Evolutionary conservation across 768 basidiomycete genomes (phyloP).

Genomic region (Suillus clintonianus): DNA sequence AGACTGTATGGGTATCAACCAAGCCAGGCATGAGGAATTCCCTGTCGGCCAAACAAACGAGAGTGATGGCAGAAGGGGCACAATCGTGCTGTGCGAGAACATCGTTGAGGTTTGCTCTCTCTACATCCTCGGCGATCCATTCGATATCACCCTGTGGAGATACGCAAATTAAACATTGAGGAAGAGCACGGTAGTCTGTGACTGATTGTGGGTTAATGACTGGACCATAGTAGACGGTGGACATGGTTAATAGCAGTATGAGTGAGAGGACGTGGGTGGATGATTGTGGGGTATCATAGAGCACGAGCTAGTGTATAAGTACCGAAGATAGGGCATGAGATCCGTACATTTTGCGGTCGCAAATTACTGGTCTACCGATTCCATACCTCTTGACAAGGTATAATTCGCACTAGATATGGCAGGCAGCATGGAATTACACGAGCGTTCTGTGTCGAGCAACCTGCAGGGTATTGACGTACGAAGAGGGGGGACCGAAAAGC

Average conservation of each 20-base stretch:
- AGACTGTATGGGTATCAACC: conserved; percentile 88
- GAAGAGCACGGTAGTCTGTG: conserved; percentile 45
- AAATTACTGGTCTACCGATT: background rate
- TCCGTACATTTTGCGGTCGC: conserved; percentile 1
- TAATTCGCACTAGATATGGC: background rate
- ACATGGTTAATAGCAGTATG: conserved; percentile 10
- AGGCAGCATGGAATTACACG: background rate
- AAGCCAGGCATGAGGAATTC: conserved; percentile 87
- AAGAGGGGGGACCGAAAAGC: background rate
- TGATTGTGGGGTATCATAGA: background rate
- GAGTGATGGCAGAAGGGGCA: conserved; percentile 27
- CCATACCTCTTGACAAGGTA: background rate
- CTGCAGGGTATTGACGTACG: background rate
- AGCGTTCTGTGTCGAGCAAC: background rate
- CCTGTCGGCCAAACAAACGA: conserved; percentile 47
- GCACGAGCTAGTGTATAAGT: background rate
- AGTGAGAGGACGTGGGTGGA: background rate
- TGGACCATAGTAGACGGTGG: conserved; percentile 55
- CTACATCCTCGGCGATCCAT: conserved; percentile 70
- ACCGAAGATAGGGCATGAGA: background rate
- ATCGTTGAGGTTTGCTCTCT: conserved; percentile 46
- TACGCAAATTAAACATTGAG: conserved; percentile 58
- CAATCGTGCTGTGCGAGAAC: conserved; percentile 54
- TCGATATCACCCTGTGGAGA: conserved; percentile 55
- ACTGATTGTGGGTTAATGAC: conserved; percentile 55